Percentiles rank a stretch among this genome's conserved stretches.
These are phyloP conservation scores for Litchi chinensis DNA, from an alignment of 345 rosid species.

Conservation along the genomic window DNA sequence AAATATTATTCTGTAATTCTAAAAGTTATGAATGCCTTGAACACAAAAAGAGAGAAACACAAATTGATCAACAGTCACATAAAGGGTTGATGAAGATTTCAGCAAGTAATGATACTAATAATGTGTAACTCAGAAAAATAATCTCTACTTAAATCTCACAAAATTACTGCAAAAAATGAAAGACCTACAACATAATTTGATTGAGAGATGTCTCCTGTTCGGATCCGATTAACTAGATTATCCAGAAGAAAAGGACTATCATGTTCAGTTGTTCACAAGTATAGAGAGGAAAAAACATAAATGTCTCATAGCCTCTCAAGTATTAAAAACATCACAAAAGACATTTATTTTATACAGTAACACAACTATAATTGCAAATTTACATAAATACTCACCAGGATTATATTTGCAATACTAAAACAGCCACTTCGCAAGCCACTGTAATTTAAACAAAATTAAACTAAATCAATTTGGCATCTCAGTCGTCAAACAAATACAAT, in stretches of 20 bases:
- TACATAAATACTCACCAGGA: conserved; percentile 37
- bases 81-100: background rate
- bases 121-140: background rate
- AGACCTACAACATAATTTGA: background rate
- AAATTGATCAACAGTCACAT: background rate
- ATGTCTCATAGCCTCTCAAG: background rate
- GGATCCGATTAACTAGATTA: conserved; percentile 5
- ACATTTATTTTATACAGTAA: background rate
- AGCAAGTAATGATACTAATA: background rate
- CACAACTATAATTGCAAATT: background rate
- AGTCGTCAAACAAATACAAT: background rate
- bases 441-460: conserved; percentile 18
- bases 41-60: background rate
- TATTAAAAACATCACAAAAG: background rate
- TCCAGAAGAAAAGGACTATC: background rate
- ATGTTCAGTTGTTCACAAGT: background rate
- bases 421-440: conserved; percentile 59
- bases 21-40: background rate
- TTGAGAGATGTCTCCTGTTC: background rate
- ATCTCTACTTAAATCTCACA: background rate
- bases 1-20: background rate
- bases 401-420: conserved; percentile 48
- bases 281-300: background rate
- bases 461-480: background rate
- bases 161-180: background rate